Percentiles rank a stretch among this genome's conserved stretches.
Evolutionary conservation across 495 filamentous ascomycete genomes (phyloP).

Genomic region (Annulohypoxylon moriforme): DNA sequence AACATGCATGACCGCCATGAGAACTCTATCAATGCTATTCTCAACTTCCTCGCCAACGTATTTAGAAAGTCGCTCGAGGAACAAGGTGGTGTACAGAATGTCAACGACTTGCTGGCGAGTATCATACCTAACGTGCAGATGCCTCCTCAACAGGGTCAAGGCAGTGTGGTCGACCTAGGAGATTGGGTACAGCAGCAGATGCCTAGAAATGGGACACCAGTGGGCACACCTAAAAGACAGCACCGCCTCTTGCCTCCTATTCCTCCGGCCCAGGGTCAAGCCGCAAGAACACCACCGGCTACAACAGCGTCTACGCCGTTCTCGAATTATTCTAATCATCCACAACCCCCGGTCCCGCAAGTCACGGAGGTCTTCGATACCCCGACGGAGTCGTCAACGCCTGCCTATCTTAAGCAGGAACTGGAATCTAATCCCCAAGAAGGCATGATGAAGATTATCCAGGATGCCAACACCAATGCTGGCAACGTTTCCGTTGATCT

Average conservation of each 20-base stretch:
- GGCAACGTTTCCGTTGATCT: conserved; percentile 71
- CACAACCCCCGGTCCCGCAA: conserved; percentile 53
- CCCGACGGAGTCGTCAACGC: conserved; percentile 54
- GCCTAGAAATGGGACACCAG: conserved; percentile 52
- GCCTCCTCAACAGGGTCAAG: conserved; percentile 57
- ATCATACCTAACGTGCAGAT: conserved; percentile 71
- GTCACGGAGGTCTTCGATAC: conserved; percentile 63
- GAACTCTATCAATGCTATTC: conserved; percentile 96
- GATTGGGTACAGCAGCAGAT: conserved; percentile 66
- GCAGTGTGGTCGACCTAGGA: conserved; percentile 79
- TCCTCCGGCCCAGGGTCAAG: conserved; percentile 47
- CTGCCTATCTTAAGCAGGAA: conserved; percentile 58
- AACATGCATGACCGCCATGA: conserved; percentile 94
- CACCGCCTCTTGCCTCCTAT: conserved; percentile 61
- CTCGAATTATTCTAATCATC: conserved; percentile 45
- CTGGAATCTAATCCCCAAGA: conserved; percentile 66
- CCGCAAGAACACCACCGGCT: conserved; percentile 39
- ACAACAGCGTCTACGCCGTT: conserved; percentile 45
- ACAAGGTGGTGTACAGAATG: conserved; percentile 70
- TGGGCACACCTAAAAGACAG: conserved; percentile 56
- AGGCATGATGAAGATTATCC: conserved; percentile 89
- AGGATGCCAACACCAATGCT: conserved; percentile 77
- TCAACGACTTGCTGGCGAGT: conserved; percentile 77
- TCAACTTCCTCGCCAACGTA: conserved; percentile 95
- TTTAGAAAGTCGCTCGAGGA: conserved; percentile 79